Percentiles rank a stretch among this genome's conserved stretches.
Conservation (phyloP, 352 stramenopile species). For the Blastocystis sp. region DNA sequence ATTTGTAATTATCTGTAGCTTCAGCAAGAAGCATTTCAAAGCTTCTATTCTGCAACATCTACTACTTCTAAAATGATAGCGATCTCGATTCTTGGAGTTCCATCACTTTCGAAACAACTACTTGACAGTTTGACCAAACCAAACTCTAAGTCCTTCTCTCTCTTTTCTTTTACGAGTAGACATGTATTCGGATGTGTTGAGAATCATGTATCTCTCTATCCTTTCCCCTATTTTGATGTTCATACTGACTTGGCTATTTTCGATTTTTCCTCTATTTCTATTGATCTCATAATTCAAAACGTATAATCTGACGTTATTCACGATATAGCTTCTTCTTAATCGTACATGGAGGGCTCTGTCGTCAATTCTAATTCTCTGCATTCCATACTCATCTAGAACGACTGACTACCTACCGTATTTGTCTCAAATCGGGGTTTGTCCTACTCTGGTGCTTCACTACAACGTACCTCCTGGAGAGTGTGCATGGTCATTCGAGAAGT, state of each 20-base stretch:
- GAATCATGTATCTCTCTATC: conserved; percentile 1
- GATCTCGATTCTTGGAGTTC: not conserved
- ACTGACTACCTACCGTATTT: not conserved
- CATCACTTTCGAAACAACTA: not conserved
- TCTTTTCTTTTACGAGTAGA: not conserved
- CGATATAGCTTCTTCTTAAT: not conserved
- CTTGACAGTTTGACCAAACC: not conserved
- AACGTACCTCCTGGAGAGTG: conserved; percentile 1
- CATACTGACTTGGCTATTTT: conserved; percentile 5
- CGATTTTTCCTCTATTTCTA: not conserved
- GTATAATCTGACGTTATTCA: not conserved
- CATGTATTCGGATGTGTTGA: not conserved
- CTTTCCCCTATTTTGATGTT: not conserved
- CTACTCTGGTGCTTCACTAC: not conserved
- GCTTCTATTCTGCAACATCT: not conserved
- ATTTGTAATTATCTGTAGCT: not conserved
- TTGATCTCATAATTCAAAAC: not conserved
- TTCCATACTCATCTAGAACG: not conserved
- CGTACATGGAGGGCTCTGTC: not conserved
- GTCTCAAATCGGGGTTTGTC: not conserved
- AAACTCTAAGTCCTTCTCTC: not conserved
- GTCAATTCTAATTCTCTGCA: not conserved
- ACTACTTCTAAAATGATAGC: not conserved
- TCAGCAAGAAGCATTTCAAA: not conserved
- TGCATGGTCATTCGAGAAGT: conserved; percentile 32